Conservation (phyloP, 768 basidiomycete genomes). For the Hydnomerulius pinastri region DNA sequence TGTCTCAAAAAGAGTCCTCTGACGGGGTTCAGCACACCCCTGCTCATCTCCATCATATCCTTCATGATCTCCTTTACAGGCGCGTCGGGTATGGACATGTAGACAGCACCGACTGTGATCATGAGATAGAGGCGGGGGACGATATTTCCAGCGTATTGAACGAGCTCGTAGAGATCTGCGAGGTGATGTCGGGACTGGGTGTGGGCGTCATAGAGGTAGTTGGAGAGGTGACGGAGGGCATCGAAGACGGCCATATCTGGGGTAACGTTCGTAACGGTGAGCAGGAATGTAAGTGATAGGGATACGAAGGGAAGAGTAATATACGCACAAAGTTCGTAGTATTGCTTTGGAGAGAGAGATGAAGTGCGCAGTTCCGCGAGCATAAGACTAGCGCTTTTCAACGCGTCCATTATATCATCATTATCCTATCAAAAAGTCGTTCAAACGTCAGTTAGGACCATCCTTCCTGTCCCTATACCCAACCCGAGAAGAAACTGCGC, state of each 20-base stretch:
- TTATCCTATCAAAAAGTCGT: conserved; percentile 62
- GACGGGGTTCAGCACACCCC: conserved; percentile 96
- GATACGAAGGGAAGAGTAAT: background rate
- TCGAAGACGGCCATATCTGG: conserved; percentile 99
- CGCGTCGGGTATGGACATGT: conserved; percentile 97
- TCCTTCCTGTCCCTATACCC: background rate
- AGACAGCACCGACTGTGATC: conserved; percentile 99
- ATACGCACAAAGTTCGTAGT: conserved; percentile 91
- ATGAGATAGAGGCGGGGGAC: conserved; percentile 94
- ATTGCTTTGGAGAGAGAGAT: conserved; percentile 93
- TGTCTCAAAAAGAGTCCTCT: conserved; percentile 94
- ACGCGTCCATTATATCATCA: conserved; percentile 97
- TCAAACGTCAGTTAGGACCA: conserved; percentile 6
- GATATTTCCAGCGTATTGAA: conserved; percentile 99
- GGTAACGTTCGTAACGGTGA: background rate
- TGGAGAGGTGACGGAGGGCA: conserved; percentile 90
- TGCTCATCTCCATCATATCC: conserved; percentile 99
- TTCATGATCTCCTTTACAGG: conserved; percentile 99
- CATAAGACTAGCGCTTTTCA: conserved; percentile 97
- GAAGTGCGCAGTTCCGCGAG: conserved; percentile 94
- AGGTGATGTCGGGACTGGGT: conserved; percentile 89
- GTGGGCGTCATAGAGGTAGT: conserved; percentile 97
- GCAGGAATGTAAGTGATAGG: background rate
- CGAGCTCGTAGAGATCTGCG: conserved; percentile 97
- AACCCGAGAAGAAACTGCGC: conserved; percentile 7